Evolutionary conservation across 371 early-diverging fungal genomes (phyloP).

Genomic region (Lichtheimia hyalospora): DNA sequence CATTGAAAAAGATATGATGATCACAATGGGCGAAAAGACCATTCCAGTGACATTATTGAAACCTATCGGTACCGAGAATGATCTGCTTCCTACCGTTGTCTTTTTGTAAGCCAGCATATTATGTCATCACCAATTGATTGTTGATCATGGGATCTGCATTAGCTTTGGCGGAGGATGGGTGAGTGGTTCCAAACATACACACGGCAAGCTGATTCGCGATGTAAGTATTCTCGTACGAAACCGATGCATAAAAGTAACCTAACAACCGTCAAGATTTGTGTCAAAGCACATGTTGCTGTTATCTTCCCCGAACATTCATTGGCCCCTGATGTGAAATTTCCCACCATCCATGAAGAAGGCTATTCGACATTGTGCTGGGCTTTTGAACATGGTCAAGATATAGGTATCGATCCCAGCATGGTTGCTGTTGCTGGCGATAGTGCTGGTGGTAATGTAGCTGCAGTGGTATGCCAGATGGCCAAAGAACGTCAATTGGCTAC

Average conservation of each 20-base stretch:
- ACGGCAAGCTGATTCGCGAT: constrained; percentile 6
- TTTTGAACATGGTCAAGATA: constrained; percentile 1
- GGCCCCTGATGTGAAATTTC: constrained; percentile 26
- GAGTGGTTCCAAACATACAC: constrained; percentile 12
- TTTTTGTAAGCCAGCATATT: constrained; percentile 8
- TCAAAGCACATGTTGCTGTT: constrained; percentile 7
- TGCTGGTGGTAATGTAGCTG: constrained; percentile 22
- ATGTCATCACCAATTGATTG: too few relatives aligned
- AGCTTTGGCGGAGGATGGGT: constrained; percentile 26
- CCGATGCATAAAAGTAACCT: too few relatives aligned
- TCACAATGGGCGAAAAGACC: neutral
- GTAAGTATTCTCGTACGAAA: too few relatives aligned
- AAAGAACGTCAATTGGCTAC: neutral
- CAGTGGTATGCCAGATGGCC: constrained; percentile 1
- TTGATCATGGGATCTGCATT: too few relatives aligned
- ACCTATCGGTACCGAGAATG: constrained; percentile 12
- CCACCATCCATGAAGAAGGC: constrained; percentile 25
- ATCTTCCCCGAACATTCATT: constrained; percentile 23
- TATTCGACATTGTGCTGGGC: constrained; percentile 18
- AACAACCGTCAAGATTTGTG: neutral
- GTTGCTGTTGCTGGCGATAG: constrained; percentile 24
- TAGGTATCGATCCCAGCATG: constrained; percentile 10
- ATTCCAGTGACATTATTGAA: constrained; percentile 2
- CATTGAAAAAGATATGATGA: constrained; percentile 2
- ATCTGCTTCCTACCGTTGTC: constrained; percentile 9